phyloP scores from a whole-genome alignment of 1,139 yeast genomes.

The Kodamaea fungicola region DNA sequence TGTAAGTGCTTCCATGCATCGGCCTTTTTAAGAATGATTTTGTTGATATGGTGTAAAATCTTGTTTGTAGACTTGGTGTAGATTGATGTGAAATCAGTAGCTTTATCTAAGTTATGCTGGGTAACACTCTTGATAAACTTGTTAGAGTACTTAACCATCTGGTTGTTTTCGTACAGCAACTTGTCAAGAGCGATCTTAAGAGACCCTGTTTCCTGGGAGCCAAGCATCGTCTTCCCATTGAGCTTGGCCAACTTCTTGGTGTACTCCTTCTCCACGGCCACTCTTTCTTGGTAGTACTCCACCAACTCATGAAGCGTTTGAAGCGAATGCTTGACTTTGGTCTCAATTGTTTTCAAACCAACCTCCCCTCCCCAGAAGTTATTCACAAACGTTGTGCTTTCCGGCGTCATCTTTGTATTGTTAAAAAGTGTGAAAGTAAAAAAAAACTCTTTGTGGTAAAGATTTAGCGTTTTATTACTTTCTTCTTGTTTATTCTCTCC shows the following conservation, averaged over 20 bases:
- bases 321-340: conserved; percentile 43
- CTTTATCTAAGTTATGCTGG: conserved; percentile 32
- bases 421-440: neutral
- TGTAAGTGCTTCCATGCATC: conserved; percentile 32
- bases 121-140: conserved; percentile 32
- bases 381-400: conserved; percentile 35
- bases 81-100: conserved; percentile 27
- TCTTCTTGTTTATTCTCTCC: neutral
- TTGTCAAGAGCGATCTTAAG: conserved; percentile 59
- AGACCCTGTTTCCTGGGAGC: conserved; percentile 58
- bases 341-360: conserved; percentile 46
- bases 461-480: neutral
- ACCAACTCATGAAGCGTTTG: conserved; percentile 43
- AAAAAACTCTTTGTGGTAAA: neutral
- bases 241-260: conserved; percentile 50
- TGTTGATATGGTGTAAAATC: conserved; percentile 36
- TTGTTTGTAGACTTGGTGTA: conserved; percentile 32
- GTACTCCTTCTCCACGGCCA: conserved; percentile 72
- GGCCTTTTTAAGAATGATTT: conserved; percentile 24
- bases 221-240: conserved; percentile 45
- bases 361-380: conserved; percentile 53
- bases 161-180: conserved; percentile 49
- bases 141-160: conserved; percentile 30
- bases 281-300: conserved; percentile 47
- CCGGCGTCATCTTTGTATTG: conserved; percentile 4